Percentiles rank a stretch among this genome's conserved stretches.
Conservation (phyloP, 2,329 filamentous ascomycete genomes). For the Thelonectria discophora region DNA sequence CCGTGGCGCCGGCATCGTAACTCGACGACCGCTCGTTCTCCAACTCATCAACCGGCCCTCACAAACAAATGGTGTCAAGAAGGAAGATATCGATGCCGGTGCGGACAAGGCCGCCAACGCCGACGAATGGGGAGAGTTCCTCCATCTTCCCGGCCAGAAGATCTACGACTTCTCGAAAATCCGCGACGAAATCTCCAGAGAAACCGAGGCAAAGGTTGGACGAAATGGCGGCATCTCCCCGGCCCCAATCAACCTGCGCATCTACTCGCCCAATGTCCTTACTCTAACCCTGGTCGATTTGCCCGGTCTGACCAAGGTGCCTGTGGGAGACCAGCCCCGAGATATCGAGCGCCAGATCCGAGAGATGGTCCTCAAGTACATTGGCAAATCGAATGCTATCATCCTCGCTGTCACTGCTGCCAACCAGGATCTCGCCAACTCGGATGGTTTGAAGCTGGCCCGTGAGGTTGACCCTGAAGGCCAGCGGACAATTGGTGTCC, state of each 20-base stretch:
- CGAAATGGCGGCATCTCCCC: slow-evolving; percentile 96
- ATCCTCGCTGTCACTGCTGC: slow-evolving; percentile 95
- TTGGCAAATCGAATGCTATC: slow-evolving; percentile 97
- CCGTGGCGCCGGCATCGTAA: slow-evolving; percentile 97
- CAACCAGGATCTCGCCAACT: slow-evolving; percentile 98
- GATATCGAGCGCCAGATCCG: slow-evolving; percentile 97
- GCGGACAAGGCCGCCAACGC: slow-evolving; percentile 88
- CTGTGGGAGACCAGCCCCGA: slow-evolving; percentile 93
- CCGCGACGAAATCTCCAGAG: slow-evolving; percentile 93
- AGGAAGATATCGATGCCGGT: slow-evolving; percentile 70
- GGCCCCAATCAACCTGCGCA: slow-evolving; percentile 94
- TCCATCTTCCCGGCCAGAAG: slow-evolving; percentile 97
- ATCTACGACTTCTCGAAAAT: slow-evolving; percentile 99
- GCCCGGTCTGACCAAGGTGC: slow-evolving; percentile 95
- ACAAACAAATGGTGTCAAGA: slow-evolving; percentile 77
- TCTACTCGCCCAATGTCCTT: slow-evolving; percentile 98
- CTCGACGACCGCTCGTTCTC: slow-evolving; percentile 91
- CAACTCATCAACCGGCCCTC: slow-evolving; percentile 94
- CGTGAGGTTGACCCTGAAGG: slow-evolving; percentile 97
- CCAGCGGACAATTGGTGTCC: slow-evolving; percentile 95
- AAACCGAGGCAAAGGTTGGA: slow-evolving; percentile 96
- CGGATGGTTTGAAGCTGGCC: slow-evolving; percentile 94
- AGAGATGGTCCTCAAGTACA: slow-evolving; percentile 99
- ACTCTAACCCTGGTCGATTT: slow-evolving; percentile 96
- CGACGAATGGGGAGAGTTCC: slow-evolving; percentile 98